Percentiles rank a stretch among this genome's conserved stretches.
Evolutionary conservation across 2,329 filamentous ascomycete genomes (phyloP).

Genomic region (Fusarium graminum): DNA sequence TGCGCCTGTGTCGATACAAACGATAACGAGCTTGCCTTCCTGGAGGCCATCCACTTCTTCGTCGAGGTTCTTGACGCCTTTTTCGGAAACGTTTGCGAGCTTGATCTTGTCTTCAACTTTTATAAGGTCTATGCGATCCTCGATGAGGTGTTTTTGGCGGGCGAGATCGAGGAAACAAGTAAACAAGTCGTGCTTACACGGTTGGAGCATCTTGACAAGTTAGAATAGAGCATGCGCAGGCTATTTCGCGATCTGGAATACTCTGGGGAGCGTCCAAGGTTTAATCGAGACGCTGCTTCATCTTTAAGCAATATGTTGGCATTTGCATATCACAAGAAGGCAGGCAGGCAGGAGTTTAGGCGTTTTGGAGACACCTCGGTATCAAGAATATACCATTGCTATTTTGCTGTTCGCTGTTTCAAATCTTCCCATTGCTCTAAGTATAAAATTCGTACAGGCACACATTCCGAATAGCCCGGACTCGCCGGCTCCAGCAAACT

Average conservation of each 20-base stretch:
- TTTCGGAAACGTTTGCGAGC: constrained; percentile 98
- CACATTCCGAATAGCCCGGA: neutral
- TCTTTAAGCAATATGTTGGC: constrained; percentile 1
- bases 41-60: constrained; percentile 99
- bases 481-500: neutral
- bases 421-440: neutral
- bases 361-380: constrained; percentile 32
- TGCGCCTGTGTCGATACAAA: constrained; percentile 99
- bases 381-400: constrained; percentile 37
- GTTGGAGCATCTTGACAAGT: constrained; percentile 94
- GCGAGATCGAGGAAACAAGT: constrained; percentile 98
- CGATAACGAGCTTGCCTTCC: constrained; percentile 96
- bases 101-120: constrained; percentile 89
- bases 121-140: constrained; percentile 97
- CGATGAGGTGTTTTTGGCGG: constrained; percentile 96
- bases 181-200: constrained; percentile 97
- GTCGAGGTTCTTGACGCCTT: constrained; percentile 98
- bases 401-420: neutral
- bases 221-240: constrained; percentile 73
- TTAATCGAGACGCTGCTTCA: constrained; percentile 3
- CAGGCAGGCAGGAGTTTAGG: constrained; percentile 40
- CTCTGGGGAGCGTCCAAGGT: neutral
- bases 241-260: neutral
- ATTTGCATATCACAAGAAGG: constrained; percentile 35
- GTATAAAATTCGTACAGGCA: neutral